Conservation (phyloP, 495 filamentous ascomycete species). For the Neurospora sublineolata region DNA sequence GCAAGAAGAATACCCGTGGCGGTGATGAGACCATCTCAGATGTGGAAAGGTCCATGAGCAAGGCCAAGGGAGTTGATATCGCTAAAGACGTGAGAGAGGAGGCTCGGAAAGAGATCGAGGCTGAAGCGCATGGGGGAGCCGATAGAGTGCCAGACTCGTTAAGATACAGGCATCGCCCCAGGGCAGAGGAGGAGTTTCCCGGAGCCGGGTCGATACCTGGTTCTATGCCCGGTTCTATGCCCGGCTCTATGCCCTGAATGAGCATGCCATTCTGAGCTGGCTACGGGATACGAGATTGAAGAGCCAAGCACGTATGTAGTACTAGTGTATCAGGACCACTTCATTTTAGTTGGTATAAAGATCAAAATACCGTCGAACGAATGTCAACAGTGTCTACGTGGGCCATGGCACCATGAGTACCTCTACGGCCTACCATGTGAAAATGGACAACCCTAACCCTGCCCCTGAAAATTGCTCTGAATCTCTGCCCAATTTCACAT, state of each 20-base stretch:
- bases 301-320: not conserved
- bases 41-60: slow-evolving; percentile 28
- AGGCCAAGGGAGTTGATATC: slow-evolving; percentile 38
- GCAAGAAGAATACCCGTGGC: slow-evolving; percentile 71
- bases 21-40: slow-evolving; percentile 37
- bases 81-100: slow-evolving; percentile 36
- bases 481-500: not conserved
- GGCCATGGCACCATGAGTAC: not conserved
- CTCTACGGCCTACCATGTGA: not conserved
- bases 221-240: slow-evolving; percentile 18
- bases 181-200: slow-evolving; percentile 23
- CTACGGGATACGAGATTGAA: not conserved
- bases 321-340: not conserved
- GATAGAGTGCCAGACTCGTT: slow-evolving; percentile 27
- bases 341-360: not conserved
- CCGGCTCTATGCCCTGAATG: slow-evolving; percentile 7
- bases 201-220: slow-evolving; percentile 24
- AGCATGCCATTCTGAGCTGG: not conserved
- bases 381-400: not conserved
- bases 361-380: not conserved
- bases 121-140: slow-evolving; percentile 27
- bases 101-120: slow-evolving; percentile 32
- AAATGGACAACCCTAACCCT: not conserved
- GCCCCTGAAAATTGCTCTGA: not conserved
- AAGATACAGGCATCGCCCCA: slow-evolving; percentile 25